Base-by-base conservation (phyloP, 768 basidiomycete genomes). In the Kwoniella botswanensis region DNA sequence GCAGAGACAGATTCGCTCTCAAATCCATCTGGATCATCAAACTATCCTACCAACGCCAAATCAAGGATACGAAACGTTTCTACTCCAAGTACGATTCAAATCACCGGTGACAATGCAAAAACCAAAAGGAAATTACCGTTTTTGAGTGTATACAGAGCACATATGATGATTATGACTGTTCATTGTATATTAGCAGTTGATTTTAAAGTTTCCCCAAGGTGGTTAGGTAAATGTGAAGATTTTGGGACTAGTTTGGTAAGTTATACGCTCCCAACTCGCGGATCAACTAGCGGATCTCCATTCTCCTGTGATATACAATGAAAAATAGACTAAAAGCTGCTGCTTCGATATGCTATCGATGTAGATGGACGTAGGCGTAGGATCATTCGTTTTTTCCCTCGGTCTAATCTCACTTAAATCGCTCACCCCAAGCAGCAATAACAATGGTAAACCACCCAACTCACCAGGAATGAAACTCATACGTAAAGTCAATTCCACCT, bases 301-400 rank as follows among this genome's bases (percentile, higher is more conserved):
- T 26, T 26, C 26, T 9, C 7, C 35, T 35, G 35, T 35, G 35
- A 35, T 35, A 35, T 35, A 35, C 35, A 35, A 6, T 35, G 35
- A 35, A 35, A 9, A 35, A 35, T 35, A 35, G 35, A 35, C 35
- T 35, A 9, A 7, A 35, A 35, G 35, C 35, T 35, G 35, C 0
- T 6, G 35, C 5, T 35, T 35, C 35, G 35, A 35, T 35, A 6
- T 35, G 35, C 6, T 35, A 35, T 35, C 35, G 35, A 35, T 35
- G 42, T 71, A 99, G 96, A 99, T 98, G 97, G 97, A 99, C 79
- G 84, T 94, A 13, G 97, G 97, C 12, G 96, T 98, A 1, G 97
- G 97, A 13, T 94, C 95, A 1, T 98, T 99, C 74, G 93, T 98
- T 13, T 98, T 97, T 82, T 94, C 96, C 0, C 92, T 95, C 80